A percentile compares a stretch with the other conserved stretches of the same genome.
These are phyloP conservation scores for Prunella vulgaris DNA, from an alignment of 257 asterid genomes.

Conservation along the genomic window DNA sequence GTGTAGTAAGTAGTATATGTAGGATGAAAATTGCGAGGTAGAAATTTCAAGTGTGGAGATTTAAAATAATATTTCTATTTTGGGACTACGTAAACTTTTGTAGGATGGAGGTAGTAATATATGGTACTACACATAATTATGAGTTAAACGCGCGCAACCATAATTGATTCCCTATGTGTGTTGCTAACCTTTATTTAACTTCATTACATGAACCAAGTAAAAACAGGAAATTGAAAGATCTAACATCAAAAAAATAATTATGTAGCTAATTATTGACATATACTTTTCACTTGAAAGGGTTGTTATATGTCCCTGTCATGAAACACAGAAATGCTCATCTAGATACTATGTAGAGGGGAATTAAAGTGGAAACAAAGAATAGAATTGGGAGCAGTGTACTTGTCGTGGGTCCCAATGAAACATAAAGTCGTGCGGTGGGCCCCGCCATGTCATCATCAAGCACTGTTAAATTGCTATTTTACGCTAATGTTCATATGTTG, in stretches of 20 bases:
- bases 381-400: conserved; percentile 2
- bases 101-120: no score
- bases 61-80: no score
- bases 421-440: neutral
- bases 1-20: no score
- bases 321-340: neutral
- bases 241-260: neutral
- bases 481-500: neutral
- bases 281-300: conserved; percentile 23
- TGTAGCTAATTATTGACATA: neutral
- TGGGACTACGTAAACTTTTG: no score
- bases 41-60: no score
- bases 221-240: conserved; percentile 4
- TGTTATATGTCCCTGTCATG: conserved; percentile 27
- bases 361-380: neutral
- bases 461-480: neutral
- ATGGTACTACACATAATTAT: no score
- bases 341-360: neutral
- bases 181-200: neutral
- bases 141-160: no score
- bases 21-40: no score
- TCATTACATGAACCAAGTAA: neutral
- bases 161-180: neutral
- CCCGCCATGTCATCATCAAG: neutral
- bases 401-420: conserved; percentile 15